A percentile compares a stretch with the other conserved stretches of the same genome.
phyloP scores from a whole-genome alignment of 75 land plant species.

The Cunninghamia lanceolata region DNA sequence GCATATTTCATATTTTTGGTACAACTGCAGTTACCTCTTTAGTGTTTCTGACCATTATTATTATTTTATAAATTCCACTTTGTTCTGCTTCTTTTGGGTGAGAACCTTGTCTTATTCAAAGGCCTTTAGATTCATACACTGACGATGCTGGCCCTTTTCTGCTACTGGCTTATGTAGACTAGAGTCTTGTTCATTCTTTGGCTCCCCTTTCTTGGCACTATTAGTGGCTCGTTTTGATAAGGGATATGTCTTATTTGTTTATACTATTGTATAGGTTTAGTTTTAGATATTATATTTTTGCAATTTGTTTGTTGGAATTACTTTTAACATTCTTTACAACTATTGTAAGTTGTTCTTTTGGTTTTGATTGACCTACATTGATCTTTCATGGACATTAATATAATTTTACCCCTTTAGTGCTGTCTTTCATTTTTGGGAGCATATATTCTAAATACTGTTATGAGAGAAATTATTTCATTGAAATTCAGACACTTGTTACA shows the following conservation, averaged over 20 bases:
- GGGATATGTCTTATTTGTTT: neutral
- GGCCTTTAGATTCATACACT: neutral
- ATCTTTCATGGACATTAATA: neutral
- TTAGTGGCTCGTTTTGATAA: neutral
- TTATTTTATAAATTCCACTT: neutral
- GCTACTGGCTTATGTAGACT: neutral
- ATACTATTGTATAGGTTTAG: neutral
- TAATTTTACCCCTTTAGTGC: neutral
- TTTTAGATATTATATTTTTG: neutral
- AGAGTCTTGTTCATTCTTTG: neutral
- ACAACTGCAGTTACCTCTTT: neutral
- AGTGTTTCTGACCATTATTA: neutral
- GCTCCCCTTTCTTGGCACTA: neutral
- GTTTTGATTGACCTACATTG: neutral
- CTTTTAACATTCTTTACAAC: neutral
- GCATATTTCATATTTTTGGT: neutral
- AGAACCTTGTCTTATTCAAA: neutral
- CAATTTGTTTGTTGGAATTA: neutral
- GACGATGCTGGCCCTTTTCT: neutral
- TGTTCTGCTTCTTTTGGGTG: neutral
- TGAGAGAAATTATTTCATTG: neutral
- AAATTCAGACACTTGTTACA: neutral
- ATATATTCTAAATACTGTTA: neutral
- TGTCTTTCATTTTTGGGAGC: neutral
- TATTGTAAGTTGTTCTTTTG: neutral